Evolutionary conservation across 176 grass and related monocot genomes (phyloP).

Genomic region (Juncus effusus): DNA sequence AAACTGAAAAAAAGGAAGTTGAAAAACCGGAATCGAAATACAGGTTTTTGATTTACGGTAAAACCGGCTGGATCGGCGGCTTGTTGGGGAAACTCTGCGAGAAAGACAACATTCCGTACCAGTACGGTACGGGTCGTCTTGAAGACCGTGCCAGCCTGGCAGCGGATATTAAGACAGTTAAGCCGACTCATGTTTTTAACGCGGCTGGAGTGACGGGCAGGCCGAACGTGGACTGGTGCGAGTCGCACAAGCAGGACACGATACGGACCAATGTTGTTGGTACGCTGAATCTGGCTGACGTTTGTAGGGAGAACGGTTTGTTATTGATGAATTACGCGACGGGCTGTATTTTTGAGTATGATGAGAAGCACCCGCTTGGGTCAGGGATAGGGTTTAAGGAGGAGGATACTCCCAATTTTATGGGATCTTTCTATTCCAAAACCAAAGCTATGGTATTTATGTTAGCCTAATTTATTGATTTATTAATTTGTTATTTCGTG

Average conservation of each 20-base stretch:
- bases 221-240: conserved; percentile 80
- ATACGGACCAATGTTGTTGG: conserved; percentile 68
- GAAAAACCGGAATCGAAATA: conserved; percentile 27
- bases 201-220: conserved; percentile 69
- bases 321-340: conserved; percentile 73
- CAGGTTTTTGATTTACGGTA: conserved; percentile 75
- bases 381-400: conserved; percentile 66
- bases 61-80: conserved; percentile 73
- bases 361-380: conserved; percentile 43
- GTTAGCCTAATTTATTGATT: no score
- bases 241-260: conserved; percentile 66
- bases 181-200: conserved; percentile 78
- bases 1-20: conserved; percentile 17
- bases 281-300: conserved; percentile 68
- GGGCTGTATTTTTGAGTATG: conserved; percentile 72
- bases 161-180: conserved; percentile 54
- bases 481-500: no score
- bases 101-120: conserved; percentile 60
- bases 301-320: conserved; percentile 56
- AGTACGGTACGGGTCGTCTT: conserved; percentile 61
- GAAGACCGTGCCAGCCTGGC: conserved; percentile 48
- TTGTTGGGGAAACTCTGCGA: conserved; percentile 56
- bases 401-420: conserved; percentile 62
- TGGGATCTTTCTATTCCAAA: conserved; percentile 65
- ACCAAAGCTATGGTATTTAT: conserved; percentile 62